Evolutionary conservation across 768 basidiomycete species (phyloP), one percentile per base, ranked within the genome.

Genomic region (Boletus pseudopeckii): DNA sequence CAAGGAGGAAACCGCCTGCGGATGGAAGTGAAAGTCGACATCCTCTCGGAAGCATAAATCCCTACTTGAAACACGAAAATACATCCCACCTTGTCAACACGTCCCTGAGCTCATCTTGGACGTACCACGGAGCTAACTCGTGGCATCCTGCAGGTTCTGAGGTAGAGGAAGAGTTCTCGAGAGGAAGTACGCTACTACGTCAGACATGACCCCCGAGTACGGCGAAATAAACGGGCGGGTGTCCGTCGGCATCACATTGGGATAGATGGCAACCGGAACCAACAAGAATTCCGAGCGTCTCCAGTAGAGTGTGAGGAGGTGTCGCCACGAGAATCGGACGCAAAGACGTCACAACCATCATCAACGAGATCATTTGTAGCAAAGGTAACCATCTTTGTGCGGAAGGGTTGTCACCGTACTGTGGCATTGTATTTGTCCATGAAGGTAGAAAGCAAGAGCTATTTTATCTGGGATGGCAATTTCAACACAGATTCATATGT

Each of bases 221-320:
- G 17, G 56, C 55, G 7, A 15, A 17, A 32, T 44, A 36, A 15
- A 57, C 2, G 24, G 55, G 32, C 5, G 42, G 18, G 24, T 30
- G 26, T 17, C 42, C 43, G 3, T 40, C 1, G 20, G 26, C 32
- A 24, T 45, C 47, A 13, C 55, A 32, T 7, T 20, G 28, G 4
- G 43, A 50, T 14, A 48, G 55, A 42, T 57, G 22, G 15, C 56
- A 50, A 18, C 56, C 55, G 1, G 39, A 22, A 30, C 15, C 7
- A 7, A 57, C 43, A 13, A 57, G 47, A 6, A 50, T 1, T 28
- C 26, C 14, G 28, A 50, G 5, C 10, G 33, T 26, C 0, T 13
- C 15, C 45, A 48, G 13, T 18, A 8, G 48, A 48, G 4, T 11
- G 5, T n/a, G 11, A 10, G 45, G 54, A 34, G 56, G 14, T 11